Percentiles rank a stretch among this genome's conserved stretches.
Evolutionary conservation across 805 yeast species (phyloP).

Genomic region (Ogataea nonfermentans): DNA sequence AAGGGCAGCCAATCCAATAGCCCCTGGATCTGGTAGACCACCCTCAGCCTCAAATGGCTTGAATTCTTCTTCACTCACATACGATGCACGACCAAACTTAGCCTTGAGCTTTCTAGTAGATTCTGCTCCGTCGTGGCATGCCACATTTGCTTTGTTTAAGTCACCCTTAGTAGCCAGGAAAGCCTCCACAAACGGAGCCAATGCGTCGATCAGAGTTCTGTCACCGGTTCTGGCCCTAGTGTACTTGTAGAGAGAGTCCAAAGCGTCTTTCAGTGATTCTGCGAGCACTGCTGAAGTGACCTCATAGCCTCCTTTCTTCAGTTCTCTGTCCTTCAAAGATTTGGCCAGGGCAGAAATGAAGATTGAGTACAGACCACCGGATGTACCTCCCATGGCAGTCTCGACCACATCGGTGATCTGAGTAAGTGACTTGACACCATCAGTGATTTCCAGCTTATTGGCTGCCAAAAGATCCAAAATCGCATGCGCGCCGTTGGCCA

Average conservation of each 20-base stretch:
- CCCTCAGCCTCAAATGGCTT: constrained; percentile 50
- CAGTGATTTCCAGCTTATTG: constrained; percentile 38
- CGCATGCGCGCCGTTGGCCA: constrained; percentile 78
- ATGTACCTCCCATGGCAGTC: constrained; percentile 92
- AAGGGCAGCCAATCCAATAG: constrained; percentile 66
- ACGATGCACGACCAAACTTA: constrained; percentile 90
- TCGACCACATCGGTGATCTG: constrained; percentile 82
- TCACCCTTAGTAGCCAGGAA: constrained; percentile 48
- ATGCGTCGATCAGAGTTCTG: constrained; percentile 83
- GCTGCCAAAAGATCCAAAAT: constrained; percentile 52
- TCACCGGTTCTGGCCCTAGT: constrained; percentile 90
- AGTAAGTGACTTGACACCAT: constrained; percentile 59
- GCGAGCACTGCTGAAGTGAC: constrained; percentile 41
- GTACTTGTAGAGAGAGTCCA: constrained; percentile 74
- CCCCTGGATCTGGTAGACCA: constrained; percentile 95
- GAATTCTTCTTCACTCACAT: constrained; percentile 66
- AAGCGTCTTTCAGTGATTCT: constrained; percentile 53
- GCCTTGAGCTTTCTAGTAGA: constrained; percentile 74
- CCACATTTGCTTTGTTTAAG: constrained; percentile 57
- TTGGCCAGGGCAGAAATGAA: constrained; percentile 73
- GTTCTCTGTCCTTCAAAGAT: constrained; percentile 44
- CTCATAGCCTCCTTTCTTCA: constrained; percentile 24
- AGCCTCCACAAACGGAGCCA: constrained; percentile 79
- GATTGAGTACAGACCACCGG: constrained; percentile 90
- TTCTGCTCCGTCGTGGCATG: constrained; percentile 75